Evolutionary conservation across 768 basidiomycete species (phyloP).

Genomic region (Suillus discolor): DNA sequence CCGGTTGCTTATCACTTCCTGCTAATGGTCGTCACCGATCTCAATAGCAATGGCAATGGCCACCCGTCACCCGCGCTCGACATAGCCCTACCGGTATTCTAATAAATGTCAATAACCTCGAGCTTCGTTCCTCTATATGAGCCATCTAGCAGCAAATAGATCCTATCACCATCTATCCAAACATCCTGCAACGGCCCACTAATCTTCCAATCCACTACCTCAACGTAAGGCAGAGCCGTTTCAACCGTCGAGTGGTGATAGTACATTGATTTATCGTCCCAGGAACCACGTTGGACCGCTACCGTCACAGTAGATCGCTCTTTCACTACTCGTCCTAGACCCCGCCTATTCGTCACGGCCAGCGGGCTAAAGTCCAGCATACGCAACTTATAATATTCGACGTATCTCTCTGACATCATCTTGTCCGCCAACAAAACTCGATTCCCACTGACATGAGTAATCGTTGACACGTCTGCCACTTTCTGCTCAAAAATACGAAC

Average conservation of each 20-base stretch:
- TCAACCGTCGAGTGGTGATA: background rate
- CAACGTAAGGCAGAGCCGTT: background rate
- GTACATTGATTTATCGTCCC: background rate
- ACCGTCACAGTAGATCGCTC: background rate
- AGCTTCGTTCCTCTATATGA: background rate
- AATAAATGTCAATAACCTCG: background rate
- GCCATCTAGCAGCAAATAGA: background rate
- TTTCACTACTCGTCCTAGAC: background rate
- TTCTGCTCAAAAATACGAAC: background rate
- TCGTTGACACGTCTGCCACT: background rate
- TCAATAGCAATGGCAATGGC: background rate
- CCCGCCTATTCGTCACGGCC: background rate
- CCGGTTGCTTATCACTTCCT: background rate
- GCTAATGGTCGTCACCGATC: background rate
- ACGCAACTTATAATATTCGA: background rate
- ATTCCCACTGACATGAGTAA: background rate
- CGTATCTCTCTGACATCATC: background rate
- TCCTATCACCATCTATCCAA: background rate
- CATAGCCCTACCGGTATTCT: background rate
- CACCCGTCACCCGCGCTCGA: background rate
- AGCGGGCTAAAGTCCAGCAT: background rate
- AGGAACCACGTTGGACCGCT: background rate
- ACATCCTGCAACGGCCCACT: background rate
- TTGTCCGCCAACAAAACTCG: background rate
- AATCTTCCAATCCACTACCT: background rate